Evolutionary conservation across 768 basidiomycete genomes (phyloP).

Genomic region (Lactifluus piperatus): DNA sequence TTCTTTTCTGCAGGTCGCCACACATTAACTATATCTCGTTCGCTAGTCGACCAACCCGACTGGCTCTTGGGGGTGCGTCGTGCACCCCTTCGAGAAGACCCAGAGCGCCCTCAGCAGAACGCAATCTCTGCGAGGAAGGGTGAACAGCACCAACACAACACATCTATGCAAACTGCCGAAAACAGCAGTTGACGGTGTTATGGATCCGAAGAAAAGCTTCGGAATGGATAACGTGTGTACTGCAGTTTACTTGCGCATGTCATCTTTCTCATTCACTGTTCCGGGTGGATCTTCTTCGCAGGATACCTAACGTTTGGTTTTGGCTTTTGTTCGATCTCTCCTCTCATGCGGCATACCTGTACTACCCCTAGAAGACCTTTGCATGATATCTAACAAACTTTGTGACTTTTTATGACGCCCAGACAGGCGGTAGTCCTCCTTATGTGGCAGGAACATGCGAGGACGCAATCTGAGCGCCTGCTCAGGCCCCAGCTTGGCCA

Average conservation of each 20-base stretch:
- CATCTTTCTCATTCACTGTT: neutral
- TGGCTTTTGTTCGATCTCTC: neutral
- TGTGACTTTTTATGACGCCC: neutral
- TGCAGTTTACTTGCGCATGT: neutral
- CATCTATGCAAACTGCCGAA: neutral
- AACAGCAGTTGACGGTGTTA: neutral
- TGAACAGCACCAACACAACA: neutral
- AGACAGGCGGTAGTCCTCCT: neutral
- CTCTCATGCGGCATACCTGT: neutral
- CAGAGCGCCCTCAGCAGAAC: neutral
- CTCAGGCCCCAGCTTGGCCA: neutral
- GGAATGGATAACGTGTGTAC: neutral
- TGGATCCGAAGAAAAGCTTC: neutral
- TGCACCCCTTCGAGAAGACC: neutral
- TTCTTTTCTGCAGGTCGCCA: conserved; percentile 35
- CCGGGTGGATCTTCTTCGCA: neutral
- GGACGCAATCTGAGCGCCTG: neutral
- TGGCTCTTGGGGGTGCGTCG: conserved; percentile 20
- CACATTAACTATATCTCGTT: conserved; percentile 4
- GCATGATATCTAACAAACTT: too few species aligned
- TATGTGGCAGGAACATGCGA: neutral
- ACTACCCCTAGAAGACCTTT: neutral
- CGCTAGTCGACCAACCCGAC: conserved; percentile 10
- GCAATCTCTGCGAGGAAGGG: too few species aligned
- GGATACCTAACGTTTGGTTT: neutral